These are phyloP conservation scores for Pythium phragmitis DNA, from an alignment of 352 stramenopile species.

Conservation along the genomic window DNA sequence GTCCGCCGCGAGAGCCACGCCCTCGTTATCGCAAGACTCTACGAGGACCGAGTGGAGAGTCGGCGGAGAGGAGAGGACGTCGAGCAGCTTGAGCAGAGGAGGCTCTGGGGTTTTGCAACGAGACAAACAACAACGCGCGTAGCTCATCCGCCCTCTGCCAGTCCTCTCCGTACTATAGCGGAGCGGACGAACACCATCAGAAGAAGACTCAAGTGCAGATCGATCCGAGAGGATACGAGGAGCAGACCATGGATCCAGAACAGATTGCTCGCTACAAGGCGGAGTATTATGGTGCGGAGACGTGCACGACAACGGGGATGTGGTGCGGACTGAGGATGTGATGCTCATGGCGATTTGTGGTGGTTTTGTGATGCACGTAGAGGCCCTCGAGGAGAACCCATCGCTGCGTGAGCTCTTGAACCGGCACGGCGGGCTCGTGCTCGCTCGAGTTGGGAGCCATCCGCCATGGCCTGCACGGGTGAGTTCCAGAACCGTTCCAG, in stretches of 20 bases:
- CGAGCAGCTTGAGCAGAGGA: background rate
- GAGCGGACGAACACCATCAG: background rate
- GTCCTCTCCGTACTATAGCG: background rate
- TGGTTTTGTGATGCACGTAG: conserved; percentile 24
- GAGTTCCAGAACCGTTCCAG: background rate
- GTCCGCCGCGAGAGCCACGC: background rate
- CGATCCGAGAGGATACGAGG: background rate
- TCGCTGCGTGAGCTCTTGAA: conserved; percentile 72
- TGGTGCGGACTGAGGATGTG: background rate
- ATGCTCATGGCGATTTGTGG: background rate
- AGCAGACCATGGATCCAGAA: conserved; percentile 25
- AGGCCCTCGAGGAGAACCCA: conserved; percentile 58
- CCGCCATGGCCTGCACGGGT: conserved; percentile 83
- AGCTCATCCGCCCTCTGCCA: background rate
- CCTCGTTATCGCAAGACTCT: background rate
- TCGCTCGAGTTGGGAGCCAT: conserved; percentile 77
- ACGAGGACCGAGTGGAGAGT: too few species aligned
- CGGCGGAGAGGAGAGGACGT: background rate
- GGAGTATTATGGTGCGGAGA: conserved; percentile 35
- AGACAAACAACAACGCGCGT: background rate
- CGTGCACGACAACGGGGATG: background rate
- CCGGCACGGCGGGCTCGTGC: conserved; percentile 70
- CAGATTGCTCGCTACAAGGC: conserved; percentile 28
- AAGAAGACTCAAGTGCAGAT: background rate
- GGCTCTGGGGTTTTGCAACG: background rate